phyloP scores from a whole-genome alignment of 495 filamentous ascomycete species.

The Bacidia rubella region DNA sequence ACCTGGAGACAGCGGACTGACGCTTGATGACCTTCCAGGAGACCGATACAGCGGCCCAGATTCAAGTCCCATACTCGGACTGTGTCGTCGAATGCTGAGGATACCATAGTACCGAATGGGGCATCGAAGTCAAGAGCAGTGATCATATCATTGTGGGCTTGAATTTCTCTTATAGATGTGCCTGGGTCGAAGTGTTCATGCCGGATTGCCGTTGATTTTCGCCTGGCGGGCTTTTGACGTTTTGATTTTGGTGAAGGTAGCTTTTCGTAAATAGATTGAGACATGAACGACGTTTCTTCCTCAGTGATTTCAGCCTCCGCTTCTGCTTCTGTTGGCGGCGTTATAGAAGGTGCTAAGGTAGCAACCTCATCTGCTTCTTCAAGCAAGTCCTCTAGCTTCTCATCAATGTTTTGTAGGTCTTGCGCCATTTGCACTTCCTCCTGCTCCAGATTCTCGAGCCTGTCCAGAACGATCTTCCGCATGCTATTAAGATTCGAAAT shows the following conservation, averaged over 20 bases:
- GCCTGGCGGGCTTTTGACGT: constrained; percentile 48
- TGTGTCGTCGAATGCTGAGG: constrained; percentile 88
- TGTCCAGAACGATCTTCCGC: constrained; percentile 83
- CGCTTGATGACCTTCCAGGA: constrained; percentile 86
- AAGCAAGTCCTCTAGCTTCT: constrained; percentile 71
- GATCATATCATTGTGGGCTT: constrained; percentile 77
- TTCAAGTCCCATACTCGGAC: constrained; percentile 97
- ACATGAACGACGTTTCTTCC: constrained; percentile 74
- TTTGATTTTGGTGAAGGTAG: constrained; percentile 53
- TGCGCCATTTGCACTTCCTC: constrained; percentile 85
- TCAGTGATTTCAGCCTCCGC: constrained; percentile 41
- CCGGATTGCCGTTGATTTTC: constrained; percentile 84
- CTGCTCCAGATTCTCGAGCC: constrained; percentile 78
- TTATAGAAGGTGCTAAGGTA: constrained; percentile 35
- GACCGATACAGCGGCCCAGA: constrained; percentile 75
- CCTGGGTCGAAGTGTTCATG: constrained; percentile 94
- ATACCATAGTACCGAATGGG: constrained; percentile 89
- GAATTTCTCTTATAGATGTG: constrained; percentile 72
- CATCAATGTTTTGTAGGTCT: constrained; percentile 73
- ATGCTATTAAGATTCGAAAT: constrained; percentile 86
- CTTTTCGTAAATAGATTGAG: constrained; percentile 92
- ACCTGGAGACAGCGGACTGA: constrained; percentile 89
- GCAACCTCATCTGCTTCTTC: constrained; percentile 60
- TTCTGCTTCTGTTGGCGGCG: constrained; percentile 32
- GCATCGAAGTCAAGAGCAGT: constrained; percentile 91